Evolutionary conservation across 2,329 filamentous ascomycete species (phyloP).

Genomic region (Aspergillus ibericus): DNA sequence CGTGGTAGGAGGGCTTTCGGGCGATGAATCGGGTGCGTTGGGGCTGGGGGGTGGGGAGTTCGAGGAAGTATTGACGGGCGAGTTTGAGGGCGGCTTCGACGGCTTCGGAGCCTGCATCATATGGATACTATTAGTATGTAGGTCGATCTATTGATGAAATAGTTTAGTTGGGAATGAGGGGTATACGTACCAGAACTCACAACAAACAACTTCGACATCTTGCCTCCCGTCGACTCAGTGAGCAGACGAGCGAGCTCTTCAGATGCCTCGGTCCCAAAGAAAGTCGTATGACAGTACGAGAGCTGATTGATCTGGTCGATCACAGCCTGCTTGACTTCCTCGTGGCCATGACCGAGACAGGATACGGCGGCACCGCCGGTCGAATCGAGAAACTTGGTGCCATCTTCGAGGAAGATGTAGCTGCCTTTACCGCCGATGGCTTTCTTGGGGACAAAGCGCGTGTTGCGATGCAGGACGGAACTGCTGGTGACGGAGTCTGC

Average conservation of each 20-base stretch:
- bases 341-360: conserved; percentile 67
- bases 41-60: conserved; percentile 54
- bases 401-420: conserved; percentile 55
- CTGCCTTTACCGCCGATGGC: conserved; percentile 53
- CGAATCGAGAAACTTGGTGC: conserved; percentile 66
- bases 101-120: conserved; percentile 61
- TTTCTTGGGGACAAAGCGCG: conserved; percentile 48
- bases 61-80: conserved; percentile 65
- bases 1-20: conserved; percentile 67
- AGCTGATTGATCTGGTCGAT: conserved; percentile 59
- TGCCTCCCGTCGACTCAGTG: conserved; percentile 52
- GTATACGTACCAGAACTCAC: conserved; percentile 55
- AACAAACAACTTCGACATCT: conserved; percentile 57
- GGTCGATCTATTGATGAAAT: not conserved
- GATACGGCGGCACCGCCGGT: conserved; percentile 72
- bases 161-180: no score
- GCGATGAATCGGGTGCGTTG: conserved; percentile 63
- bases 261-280: conserved; percentile 56
- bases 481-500: conserved; percentile 15
- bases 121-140: not conserved
- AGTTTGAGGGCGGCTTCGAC: conserved; percentile 69
- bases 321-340: conserved; percentile 61
- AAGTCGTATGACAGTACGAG: conserved; percentile 59
- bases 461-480: conserved; percentile 55
- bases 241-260: conserved; percentile 55